Percentiles rank a stretch among this genome's conserved stretches.
These are phyloP conservation scores for Hirsutella rhossiliensis DNA, from an alignment of 2,329 filamentous ascomycete species.

Conservation along the genomic window DNA sequence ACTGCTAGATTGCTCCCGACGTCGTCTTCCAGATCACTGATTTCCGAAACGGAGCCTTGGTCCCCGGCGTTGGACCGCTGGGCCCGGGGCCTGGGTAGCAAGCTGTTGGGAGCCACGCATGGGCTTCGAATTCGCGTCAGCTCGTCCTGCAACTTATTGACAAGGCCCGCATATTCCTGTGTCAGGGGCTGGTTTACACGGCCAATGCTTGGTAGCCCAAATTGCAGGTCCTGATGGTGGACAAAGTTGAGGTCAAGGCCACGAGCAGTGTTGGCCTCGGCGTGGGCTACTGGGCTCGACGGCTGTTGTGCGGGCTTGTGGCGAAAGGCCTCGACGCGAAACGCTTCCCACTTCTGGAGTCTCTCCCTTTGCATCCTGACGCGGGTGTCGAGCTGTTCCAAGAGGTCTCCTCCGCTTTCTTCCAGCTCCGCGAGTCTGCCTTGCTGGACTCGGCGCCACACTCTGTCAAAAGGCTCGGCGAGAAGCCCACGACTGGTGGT, in stretches of 20 bases:
- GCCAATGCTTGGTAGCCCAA: constrained; percentile 17
- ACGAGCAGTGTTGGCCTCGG: constrained; percentile 13
- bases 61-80: background rate
- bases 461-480: constrained; percentile 51
- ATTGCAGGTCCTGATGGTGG: constrained; percentile 35
- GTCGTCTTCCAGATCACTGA: constrained; percentile 42
- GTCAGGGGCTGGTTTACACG: constrained; percentile 14
- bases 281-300: constrained; percentile 10
- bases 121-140: constrained; percentile 17
- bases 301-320: constrained; percentile 10
- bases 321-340: constrained; percentile 38
- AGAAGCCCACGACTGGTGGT: constrained; percentile 51
- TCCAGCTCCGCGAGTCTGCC: constrained; percentile 46
- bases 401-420: constrained; percentile 34
- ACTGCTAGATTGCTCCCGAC: constrained; percentile 6
- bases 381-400: constrained; percentile 61
- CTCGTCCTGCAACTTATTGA: constrained; percentile 29
- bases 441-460: constrained; percentile 57
- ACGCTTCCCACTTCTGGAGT: constrained; percentile 62
- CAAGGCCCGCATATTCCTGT: constrained; percentile 30
- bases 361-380: constrained; percentile 55
- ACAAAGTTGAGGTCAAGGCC: constrained; percentile 43
- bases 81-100: constrained; percentile 5
- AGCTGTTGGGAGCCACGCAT: constrained; percentile 6
- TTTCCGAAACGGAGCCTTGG: constrained; percentile 27